phyloP scores from a whole-genome alignment of 2,329 filamentous ascomycete species.

The Dothistroma pini region DNA sequence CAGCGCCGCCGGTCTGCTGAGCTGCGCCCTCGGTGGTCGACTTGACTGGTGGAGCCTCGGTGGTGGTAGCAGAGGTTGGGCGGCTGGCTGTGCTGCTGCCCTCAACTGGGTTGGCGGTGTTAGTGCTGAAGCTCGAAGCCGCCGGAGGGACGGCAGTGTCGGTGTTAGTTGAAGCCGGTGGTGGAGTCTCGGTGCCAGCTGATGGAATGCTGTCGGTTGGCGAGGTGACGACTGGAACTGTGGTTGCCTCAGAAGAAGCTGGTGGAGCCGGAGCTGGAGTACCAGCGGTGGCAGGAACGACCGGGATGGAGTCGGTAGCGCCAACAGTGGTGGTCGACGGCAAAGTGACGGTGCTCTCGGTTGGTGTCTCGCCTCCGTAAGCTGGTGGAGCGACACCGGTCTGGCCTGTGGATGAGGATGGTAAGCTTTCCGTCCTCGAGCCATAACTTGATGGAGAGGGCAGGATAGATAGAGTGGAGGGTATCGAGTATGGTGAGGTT shows the following conservation, averaged over 20 bases:
- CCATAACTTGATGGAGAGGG: slow-evolving; percentile 4
- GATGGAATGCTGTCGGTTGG: slow-evolving; percentile 1
- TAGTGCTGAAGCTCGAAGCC: neutral
- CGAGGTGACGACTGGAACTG: slow-evolving; percentile 10
- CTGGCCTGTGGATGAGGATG: slow-evolving; percentile 17
- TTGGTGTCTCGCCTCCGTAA: slow-evolving; percentile 5
- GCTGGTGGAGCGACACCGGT: slow-evolving; percentile 7
- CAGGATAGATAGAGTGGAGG: slow-evolving; percentile 3
- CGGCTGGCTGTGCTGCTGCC: slow-evolving; percentile 13
- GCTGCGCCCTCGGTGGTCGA: slow-evolving; percentile 17
- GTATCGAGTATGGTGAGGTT: neutral
- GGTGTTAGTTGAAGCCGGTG: neutral
- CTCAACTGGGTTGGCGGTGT: slow-evolving; percentile 2
- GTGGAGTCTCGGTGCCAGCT: neutral
- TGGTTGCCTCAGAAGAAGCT: neutral
- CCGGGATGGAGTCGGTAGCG: slow-evolving; percentile 5
- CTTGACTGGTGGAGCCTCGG: slow-evolving; percentile 16
- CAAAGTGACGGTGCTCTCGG: slow-evolving; percentile 8
- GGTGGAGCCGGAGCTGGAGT: neutral
- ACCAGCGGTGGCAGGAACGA: slow-evolving; percentile 3
- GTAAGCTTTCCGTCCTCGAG: slow-evolving; percentile 20
- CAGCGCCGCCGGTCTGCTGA: slow-evolving; percentile 14
- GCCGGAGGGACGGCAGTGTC: slow-evolving; percentile 4
- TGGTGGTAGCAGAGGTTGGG: slow-evolving; percentile 13
- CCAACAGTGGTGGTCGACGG: slow-evolving; percentile 9